Evolutionary conservation across 352 stramenopile genomes (phyloP), one percentile per base, ranked within the genome.

Genomic region (Globisporangium iwayamae): DNA sequence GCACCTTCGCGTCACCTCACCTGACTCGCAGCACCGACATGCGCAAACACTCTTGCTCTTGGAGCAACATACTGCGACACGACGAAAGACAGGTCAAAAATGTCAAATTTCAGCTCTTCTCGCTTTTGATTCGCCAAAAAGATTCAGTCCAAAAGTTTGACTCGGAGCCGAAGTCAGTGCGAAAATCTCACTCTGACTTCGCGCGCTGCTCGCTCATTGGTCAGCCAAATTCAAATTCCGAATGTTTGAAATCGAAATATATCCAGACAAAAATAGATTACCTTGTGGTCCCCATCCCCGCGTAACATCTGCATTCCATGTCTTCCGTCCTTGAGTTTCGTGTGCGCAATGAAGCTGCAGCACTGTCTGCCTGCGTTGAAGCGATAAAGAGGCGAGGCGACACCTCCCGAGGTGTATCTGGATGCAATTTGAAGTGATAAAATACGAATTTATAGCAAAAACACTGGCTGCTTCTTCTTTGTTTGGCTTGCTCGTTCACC

Each of bases 151-250:
- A 25, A 47, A 47, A n/a, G 13, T 20, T 47, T 20, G 20, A 47
- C 20, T 47, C 16, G 41, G 14, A 47, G 2, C 20, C 41, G 41
- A 47, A 47, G 13, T 47, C 16, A n/a, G 41, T 20, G 41, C 41
- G 41, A 47, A 41, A 36, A 7, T 22, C 64, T 58, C 68, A 68
- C 46, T 2, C 41, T 70, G 75, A 79, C 64, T 72, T 83, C 75
- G 73, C 63, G 43, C 56, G 22, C 39, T 45, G 55, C 28, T 6
- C 43, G 47, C 47, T 78, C 74, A 85, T 85, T 85, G 74, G 74
- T 57, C 69, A 72, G 75, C 65, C 32, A 45, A 50, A 43, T 46
- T 56, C 46, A 38, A 69, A 63, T 58, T 68, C 46, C 16, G 41
- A 51, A 34, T 61, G 67, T 55, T 65, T 69, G 59, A 65, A 58